phyloP scores from a whole-genome alignment of 208 protist genomes.

The Trypanosoma vivax region DNA sequence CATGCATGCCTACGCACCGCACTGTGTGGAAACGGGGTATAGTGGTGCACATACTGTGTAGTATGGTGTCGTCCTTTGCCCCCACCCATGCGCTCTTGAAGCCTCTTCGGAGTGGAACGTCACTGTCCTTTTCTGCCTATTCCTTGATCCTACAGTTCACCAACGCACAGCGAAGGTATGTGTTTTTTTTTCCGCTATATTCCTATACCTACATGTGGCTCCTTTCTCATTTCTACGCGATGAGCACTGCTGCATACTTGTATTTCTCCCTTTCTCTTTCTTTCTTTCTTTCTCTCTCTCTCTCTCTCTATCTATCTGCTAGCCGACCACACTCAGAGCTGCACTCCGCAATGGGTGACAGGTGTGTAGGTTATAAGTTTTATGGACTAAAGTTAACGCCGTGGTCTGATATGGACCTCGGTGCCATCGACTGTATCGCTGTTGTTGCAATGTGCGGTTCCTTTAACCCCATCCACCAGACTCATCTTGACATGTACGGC shows the following conservation, averaged over 20 bases:
- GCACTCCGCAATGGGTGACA: not conserved
- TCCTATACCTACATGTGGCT: conserved; percentile 9
- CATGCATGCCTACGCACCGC: too few species aligned
- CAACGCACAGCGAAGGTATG: too few species aligned
- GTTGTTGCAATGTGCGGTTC: conserved; percentile 68
- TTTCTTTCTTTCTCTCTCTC: not conserved
- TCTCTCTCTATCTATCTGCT: not conserved
- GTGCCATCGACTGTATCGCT: conserved; percentile 16
- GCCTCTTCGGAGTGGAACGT: too few species aligned
- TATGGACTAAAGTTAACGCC: conserved; percentile 31
- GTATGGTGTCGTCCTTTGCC: too few species aligned
- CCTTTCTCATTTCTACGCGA: not conserved
- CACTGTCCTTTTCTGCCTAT: too few species aligned
- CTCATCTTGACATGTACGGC: conserved; percentile 59
- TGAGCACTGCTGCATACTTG: not conserved
- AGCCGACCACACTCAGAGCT: not conserved
- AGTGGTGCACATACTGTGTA: too few species aligned
- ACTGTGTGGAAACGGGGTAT: too few species aligned
- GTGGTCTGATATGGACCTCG: conserved; percentile 9
- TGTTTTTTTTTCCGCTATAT: not conserved
- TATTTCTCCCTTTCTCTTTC: conserved; percentile 2
- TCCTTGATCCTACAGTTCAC: too few species aligned
- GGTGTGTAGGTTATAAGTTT: too few species aligned
- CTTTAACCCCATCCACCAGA: conserved; percentile 79
- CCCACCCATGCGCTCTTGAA: too few species aligned